Base-by-base conservation (phyloP, 345 rosid species). In the Syzygium grande region DNA sequence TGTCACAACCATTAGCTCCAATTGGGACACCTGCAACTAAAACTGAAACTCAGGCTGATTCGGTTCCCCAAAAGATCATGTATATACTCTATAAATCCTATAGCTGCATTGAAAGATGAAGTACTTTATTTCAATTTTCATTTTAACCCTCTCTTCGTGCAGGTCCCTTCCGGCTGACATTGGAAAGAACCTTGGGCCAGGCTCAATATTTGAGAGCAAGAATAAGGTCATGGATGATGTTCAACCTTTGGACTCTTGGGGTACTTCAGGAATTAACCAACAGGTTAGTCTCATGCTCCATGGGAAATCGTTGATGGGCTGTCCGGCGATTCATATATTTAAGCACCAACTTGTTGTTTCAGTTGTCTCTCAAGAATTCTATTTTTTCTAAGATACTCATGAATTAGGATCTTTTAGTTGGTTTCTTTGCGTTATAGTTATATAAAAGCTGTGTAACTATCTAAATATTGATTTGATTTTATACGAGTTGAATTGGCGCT, bases 161-260 rank as follows among this genome's bases (percentile, higher is more conserved):
- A 68, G 79, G 23, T 30, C 79, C 78, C 79, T 68, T 68, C 25
- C 79, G 29, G 79, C 93, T 79, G 91, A 91, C 86, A 88, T 92
- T 87, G 96, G 92, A 77, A 91, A 93, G 89, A 94, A 63, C 86
- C 90, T 90, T 85, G 93, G 87, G 52, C 87, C 96, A 65, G 91
- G 91, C 85, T 87, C 92, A 86, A 91, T 91, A 87, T 95, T 93
- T 87, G 94, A 93, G 88, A 89, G 88, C 91, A 93, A 93, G 88
- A 93, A 92, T 83, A 94, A 94, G 90, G 92, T 91, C 88, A 78
- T 94, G 52, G 97, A 95, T 85, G 93, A 90, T 92, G 93, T 89
- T 86, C 96, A 93, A 88, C 92, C 96, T 61, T 84, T 95, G 92
- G 93, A 93, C 88, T 92, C 97, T 46, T 97, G 99, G 99, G 93